Base-by-base conservation (phyloP, 345 rosid genomes). In the Moricandia moricandioides region DNA sequence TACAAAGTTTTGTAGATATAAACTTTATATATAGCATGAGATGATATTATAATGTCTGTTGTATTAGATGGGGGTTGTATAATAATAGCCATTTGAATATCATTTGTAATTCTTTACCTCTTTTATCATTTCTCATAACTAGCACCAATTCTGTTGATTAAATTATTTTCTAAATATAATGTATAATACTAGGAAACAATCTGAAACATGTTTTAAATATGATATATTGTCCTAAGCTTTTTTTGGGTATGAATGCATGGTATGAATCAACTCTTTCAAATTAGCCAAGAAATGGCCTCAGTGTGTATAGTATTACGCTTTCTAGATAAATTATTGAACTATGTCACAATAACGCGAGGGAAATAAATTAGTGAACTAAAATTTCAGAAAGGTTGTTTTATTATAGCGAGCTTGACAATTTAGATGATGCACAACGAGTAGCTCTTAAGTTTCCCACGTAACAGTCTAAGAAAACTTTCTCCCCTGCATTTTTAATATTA, bases 1-100 rank as follows among this genome's bases (percentile, higher is more conserved):
- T 65, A 65, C 67, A 58, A 71, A 70, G 10, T 65, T 77, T 77
- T 65, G 76, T 77, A 77, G 72, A 71, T 77, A 64, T 65, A 24
- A 16, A 5, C 2, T 10, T 54, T 35, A 52, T 55, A n/a, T 26
- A 52, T 55, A n/a, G 6, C 18, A 43, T 43, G 54, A 26, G 26
- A 67, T 67, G 33, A 24, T 43, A 5, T 29, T 55, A 21, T 21
- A 29, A 49, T 49, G 62, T 67, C 17, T 67, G 27, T 59, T 75
- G 73, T 75, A 75, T 61, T 62, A 61, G 74, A 69, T 62, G 69
- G 47, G 56, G 17, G 74, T 54, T 69, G 79, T 69, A 30, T 75
- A 37, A 45, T 11, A 68, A 27, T 27, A 51, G 56, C 37, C 30
- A 37, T 45, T 47, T 74, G 60, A 59, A 47, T 12, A 67, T 0